Conservation (phyloP, 129 eudicot species). For the Escallonia rubra region DNA sequence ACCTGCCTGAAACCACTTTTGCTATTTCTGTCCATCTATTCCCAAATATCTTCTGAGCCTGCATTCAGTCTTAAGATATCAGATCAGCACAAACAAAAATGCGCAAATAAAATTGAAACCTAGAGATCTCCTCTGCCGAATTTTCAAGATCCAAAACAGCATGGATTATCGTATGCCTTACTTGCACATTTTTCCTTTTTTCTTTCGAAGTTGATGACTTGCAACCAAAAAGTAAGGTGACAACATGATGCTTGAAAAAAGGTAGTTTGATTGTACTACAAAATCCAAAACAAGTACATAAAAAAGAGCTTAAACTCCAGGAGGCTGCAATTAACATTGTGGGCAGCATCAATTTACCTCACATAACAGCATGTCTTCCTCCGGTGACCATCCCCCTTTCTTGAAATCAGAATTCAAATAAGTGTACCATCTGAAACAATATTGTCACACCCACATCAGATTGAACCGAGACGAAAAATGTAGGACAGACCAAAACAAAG, state of each 20-base stretch:
- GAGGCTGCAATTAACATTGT: not conserved
- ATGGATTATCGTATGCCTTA: too few relatives aligned
- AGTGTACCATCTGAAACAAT: slow-evolving; percentile 74
- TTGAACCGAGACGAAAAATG: not conserved
- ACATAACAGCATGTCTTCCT: slow-evolving; percentile 71
- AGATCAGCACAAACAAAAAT: slow-evolving; percentile 9
- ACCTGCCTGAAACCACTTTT: slow-evolving; percentile 98
- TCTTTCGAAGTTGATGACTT: not conserved
- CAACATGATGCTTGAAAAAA: not conserved
- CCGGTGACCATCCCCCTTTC: slow-evolving; percentile 97
- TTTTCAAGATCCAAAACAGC: not conserved
- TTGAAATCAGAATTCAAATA: slow-evolving; percentile 94
- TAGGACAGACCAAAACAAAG: not conserved
- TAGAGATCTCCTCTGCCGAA: too few relatives aligned
- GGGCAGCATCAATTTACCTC: slow-evolving; percentile 11
- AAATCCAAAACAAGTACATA: not conserved
- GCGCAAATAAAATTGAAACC: too few relatives aligned
- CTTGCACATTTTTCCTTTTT: too few relatives aligned
- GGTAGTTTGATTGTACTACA: not conserved
- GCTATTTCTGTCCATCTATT: slow-evolving; percentile 99
- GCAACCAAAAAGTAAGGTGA: not conserved
- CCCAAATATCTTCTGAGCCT: slow-evolving; percentile 96
- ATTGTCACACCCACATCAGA: slow-evolving; percentile 9
- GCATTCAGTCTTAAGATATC: slow-evolving; percentile 29
- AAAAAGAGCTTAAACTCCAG: not conserved